Evolutionary conservation across 805 yeast species (phyloP).

Genomic region (Lipomyces mesembrius): DNA sequence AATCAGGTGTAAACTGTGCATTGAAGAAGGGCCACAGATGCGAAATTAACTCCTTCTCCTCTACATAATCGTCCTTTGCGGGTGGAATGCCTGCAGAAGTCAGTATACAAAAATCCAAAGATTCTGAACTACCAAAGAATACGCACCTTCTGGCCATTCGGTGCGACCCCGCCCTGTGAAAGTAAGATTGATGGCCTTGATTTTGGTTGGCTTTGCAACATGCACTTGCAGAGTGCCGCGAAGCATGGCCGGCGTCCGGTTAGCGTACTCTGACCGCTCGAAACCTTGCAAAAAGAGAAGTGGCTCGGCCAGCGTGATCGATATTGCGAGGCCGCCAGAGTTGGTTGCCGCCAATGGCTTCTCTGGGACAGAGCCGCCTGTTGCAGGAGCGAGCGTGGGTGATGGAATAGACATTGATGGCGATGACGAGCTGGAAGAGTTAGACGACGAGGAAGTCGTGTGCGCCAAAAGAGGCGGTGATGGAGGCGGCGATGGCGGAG

Average conservation of each 20-base stretch:
- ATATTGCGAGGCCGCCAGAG: slow-evolving; percentile 65
- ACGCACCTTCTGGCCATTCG: slow-evolving; percentile 94
- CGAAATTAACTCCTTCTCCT: slow-evolving; percentile 65
- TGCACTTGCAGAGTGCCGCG: slow-evolving; percentile 79
- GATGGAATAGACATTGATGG: slow-evolving; percentile 1
- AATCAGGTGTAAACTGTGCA: slow-evolving; percentile 48
- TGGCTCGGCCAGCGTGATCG: slow-evolving; percentile 77
- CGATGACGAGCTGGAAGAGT: slow-evolving; percentile 7
- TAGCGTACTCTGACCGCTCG: slow-evolving; percentile 62
- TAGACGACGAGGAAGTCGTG: slow-evolving; percentile 16
- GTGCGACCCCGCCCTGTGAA: slow-evolving; percentile 76
- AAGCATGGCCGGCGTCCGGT: slow-evolving; percentile 74
- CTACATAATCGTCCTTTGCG: slow-evolving; percentile 67
- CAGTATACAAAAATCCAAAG: neutral
- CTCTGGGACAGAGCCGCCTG: slow-evolving; percentile 11
- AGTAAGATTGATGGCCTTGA: slow-evolving; percentile 64
- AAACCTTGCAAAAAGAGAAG: slow-evolving; percentile 83
- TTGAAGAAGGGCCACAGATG: slow-evolving; percentile 92
- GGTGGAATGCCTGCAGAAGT: slow-evolving; percentile 67
- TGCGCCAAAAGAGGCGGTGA: slow-evolving; percentile 21
- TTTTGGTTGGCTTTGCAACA: slow-evolving; percentile 69
- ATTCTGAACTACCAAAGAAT: neutral
- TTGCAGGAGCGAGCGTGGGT: neutral
- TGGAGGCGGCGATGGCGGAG: slow-evolving; percentile 21
- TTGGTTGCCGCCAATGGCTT: slow-evolving; percentile 39